Conservation (phyloP, 169 alveolate species). For the Cytauxzoon felis region DNA sequence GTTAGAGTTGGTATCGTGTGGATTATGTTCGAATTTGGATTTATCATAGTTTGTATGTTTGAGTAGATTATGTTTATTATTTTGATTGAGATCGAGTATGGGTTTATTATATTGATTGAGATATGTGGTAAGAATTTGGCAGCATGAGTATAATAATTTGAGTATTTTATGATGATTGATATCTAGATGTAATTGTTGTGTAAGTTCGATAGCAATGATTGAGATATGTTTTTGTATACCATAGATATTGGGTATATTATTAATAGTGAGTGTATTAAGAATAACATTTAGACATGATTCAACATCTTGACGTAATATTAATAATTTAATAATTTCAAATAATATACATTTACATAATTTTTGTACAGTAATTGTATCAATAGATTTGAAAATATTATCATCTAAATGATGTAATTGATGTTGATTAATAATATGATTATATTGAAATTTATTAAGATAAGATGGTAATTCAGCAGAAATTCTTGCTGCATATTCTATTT, state of each 20-base stretch:
- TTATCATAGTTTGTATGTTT: too few relatives aligned
- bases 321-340: background rate
- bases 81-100: too few relatives aligned
- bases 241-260: conserved; percentile 2
- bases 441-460: background rate
- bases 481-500: conserved; percentile 11
- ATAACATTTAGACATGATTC: conserved; percentile 4
- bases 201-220: background rate
- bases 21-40: too few relatives aligned
- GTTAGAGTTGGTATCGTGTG: too few relatives aligned
- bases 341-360: background rate
- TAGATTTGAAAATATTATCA: too few relatives aligned
- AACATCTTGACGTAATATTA: background rate
- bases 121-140: too few relatives aligned
- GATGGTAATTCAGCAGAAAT: background rate
- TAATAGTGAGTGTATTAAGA: background rate
- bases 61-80: too few relatives aligned
- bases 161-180: too few relatives aligned
- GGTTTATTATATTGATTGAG: too few relatives aligned
- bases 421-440: background rate
- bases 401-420: too few relatives aligned
- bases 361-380: background rate
- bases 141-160: too few relatives aligned
- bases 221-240: background rate
- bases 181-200: background rate